Conservation (phyloP, 148 eudicot genomes). For the Cornus florida region DNA sequence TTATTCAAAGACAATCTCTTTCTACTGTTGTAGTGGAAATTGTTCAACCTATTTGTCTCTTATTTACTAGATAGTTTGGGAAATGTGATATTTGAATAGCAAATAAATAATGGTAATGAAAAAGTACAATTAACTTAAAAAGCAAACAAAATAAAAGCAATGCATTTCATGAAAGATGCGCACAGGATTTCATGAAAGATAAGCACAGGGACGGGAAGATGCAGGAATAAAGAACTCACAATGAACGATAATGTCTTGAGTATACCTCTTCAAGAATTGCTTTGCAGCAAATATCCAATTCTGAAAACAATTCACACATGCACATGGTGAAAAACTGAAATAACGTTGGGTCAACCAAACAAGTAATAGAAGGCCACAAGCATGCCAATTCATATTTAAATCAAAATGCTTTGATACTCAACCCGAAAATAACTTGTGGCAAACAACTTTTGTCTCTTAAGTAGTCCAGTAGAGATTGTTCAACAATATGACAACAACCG, state of each 20-base stretch:
- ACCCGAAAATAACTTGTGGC: too few relatives aligned
- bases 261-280: conserved; percentile 75
- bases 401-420: neutral
- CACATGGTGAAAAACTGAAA: neutral
- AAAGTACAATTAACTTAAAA: neutral
- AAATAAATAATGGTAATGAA: neutral
- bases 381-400: neutral
- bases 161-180: neutral
- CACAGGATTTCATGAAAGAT: neutral
- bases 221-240: conserved; percentile 43
- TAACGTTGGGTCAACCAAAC: neutral
- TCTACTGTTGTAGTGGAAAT: too few relatives aligned
- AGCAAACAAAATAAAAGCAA: neutral
- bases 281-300: conserved; percentile 92
- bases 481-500: too few relatives aligned
- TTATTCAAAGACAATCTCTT: too few relatives aligned
- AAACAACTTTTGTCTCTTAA: too few relatives aligned
- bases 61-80: neutral
- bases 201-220: neutral
- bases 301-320: conserved; percentile 2
- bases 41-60: too few relatives aligned
- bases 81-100: too few relatives aligned
- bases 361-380: neutral
- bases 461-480: neutral
- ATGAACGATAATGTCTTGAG: conserved; percentile 70